Evolutionary conservation across 345 rosid species (phyloP).

Genomic region (Euphorbia peplus): DNA sequence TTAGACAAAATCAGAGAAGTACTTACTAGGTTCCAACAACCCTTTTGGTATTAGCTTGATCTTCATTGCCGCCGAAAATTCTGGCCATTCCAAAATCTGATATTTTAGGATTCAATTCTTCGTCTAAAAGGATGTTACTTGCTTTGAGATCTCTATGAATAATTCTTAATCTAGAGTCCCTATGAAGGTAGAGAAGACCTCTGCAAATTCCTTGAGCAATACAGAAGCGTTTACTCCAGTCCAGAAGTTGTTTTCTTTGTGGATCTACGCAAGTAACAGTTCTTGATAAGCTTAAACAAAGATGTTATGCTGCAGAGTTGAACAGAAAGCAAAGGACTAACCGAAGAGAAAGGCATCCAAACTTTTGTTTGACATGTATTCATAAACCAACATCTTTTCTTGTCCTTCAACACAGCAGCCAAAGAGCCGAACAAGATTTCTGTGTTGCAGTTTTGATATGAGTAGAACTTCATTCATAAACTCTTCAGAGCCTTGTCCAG

Average conservation of each 20-base stretch:
- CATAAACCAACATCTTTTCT: constrained; percentile 19
- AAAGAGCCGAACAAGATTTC: constrained; percentile 22
- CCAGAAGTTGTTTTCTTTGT: not conserved
- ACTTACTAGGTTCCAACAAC: constrained; percentile 18
- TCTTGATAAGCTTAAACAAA: not conserved
- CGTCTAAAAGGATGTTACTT: constrained; percentile 23
- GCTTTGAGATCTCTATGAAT: constrained; percentile 20
- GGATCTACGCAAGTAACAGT: not conserved
- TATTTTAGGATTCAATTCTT: constrained; percentile 21
- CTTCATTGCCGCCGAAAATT: constrained; percentile 19
- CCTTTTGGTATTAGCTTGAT: constrained; percentile 16
- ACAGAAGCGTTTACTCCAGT: constrained; percentile 12
- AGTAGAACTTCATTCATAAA: constrained; percentile 28
- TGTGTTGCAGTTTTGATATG: constrained; percentile 8
- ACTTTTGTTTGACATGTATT: constrained; percentile 27
- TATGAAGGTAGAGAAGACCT: constrained; percentile 23
- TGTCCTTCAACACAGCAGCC: constrained; percentile 24
- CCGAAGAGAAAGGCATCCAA: constrained; percentile 13
- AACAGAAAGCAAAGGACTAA: not conserved
- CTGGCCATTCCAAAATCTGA: constrained; percentile 25
- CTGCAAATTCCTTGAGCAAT: constrained; percentile 17
- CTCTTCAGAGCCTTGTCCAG: constrained; percentile 33
- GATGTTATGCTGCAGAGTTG: too few species aligned
- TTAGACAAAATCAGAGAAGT: not conserved
- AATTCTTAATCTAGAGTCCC: constrained; percentile 17